These are phyloP conservation scores for Tilletia setariae DNA, from an alignment of 1,284 basidiomycete genomes.

Conservation along the genomic window DNA sequence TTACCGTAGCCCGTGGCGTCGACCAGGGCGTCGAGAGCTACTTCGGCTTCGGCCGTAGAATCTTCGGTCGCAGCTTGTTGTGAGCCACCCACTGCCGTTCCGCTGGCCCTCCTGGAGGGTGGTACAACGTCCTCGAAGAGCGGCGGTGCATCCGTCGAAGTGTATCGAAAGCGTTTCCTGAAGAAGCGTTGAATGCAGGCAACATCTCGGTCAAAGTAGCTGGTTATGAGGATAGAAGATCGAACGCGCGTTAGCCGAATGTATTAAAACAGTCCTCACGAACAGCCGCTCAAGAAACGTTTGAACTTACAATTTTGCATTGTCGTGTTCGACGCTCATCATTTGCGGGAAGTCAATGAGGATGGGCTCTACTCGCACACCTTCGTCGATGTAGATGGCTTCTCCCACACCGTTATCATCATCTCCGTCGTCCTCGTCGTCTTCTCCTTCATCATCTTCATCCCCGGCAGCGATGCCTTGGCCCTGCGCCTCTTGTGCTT, in stretches of 20 bases:
- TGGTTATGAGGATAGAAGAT: slow-evolving; percentile 57
- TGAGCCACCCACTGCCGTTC: neutral
- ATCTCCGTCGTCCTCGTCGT: slow-evolving; percentile 24
- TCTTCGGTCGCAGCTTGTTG: neutral
- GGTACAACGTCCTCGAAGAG: slow-evolving; percentile 41
- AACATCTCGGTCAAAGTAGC: slow-evolving; percentile 98
- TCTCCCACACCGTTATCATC: slow-evolving; percentile 25
- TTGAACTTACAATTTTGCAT: slow-evolving; percentile 81
- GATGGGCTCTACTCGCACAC: slow-evolving; percentile 71
- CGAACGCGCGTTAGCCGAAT: no score
- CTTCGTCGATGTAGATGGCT: slow-evolving; percentile 69
- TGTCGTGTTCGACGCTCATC: slow-evolving; percentile 93
- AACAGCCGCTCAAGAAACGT: no score
- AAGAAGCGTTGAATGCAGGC: slow-evolving; percentile 95
- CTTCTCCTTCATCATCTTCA: slow-evolving; percentile 2
- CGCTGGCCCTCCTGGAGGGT: slow-evolving; percentile 14
- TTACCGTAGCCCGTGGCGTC: slow-evolving; percentile 46
- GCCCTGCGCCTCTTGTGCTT: neutral
- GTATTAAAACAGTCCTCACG: no score
- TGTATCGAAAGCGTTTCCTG: slow-evolving; percentile 83
- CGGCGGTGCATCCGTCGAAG: slow-evolving; percentile 76
- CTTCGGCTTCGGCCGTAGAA: neutral
- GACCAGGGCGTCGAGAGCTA: slow-evolving; percentile 36
- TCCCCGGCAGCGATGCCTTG: slow-evolving; percentile 2
- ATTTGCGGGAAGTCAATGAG: slow-evolving; percentile 99